A percentile compares a stretch with the other conserved stretches of the same genome.
Conservation (phyloP, 2,329 filamentous ascomycete genomes). For the Sordariomycetes sp. region DNA sequence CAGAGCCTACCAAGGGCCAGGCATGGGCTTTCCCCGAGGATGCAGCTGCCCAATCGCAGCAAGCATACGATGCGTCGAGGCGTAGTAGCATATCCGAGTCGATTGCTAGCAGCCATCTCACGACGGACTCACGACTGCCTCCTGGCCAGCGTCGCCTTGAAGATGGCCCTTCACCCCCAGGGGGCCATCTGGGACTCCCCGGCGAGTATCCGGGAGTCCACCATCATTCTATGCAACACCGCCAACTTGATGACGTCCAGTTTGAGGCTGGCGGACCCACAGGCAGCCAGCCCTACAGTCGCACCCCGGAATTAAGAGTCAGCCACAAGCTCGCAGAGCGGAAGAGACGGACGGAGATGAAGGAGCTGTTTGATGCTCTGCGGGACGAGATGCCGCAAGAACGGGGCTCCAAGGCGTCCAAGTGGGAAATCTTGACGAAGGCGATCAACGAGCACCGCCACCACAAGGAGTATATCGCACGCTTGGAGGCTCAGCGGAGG, state of each 20-base stretch:
- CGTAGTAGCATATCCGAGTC: constrained; percentile 72
- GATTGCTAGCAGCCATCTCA: constrained; percentile 71
- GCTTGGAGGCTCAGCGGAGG: no score
- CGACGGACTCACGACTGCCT: constrained; percentile 63
- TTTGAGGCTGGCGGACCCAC: constrained; percentile 49
- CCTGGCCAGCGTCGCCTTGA: constrained; percentile 64
- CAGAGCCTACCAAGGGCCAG: constrained; percentile 73
- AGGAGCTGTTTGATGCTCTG: constrained; percentile 74
- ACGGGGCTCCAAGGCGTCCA: constrained; percentile 75
- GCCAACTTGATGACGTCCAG: constrained; percentile 59
- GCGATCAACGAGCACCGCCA: constrained; percentile 21
- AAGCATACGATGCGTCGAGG: constrained; percentile 53
- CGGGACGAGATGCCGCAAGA: constrained; percentile 72
- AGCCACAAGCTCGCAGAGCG: constrained; percentile 81
- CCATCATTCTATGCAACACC: constrained; percentile 69
- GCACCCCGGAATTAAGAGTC: constrained; percentile 72
- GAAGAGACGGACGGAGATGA: constrained; percentile 81
- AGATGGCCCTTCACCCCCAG: constrained; percentile 45
- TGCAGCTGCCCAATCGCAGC: constrained; percentile 35
- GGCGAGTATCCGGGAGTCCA: constrained; percentile 56
- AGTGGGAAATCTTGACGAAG: constrained; percentile 84
- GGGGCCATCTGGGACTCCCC: no score
- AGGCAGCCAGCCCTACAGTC: constrained; percentile 66
- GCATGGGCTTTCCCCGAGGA: constrained; percentile 79
- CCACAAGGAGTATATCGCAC: constrained; percentile 39